Base-by-base conservation (phyloP, 441 rosid species). In the Erodium trifolium region DNA sequence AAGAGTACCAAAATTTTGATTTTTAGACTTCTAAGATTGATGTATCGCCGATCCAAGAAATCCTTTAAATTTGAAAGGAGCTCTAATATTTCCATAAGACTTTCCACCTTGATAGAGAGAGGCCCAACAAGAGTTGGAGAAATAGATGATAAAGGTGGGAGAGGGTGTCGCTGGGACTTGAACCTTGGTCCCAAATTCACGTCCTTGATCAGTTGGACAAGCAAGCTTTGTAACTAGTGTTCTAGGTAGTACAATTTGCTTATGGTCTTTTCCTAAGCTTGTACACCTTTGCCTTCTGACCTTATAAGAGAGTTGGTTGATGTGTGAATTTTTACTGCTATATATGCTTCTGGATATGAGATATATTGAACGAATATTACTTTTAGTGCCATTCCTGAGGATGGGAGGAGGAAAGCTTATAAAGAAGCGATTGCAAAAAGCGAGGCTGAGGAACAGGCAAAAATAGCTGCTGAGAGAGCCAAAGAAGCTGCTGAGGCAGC, bases 341-440 rank as follows among this genome's bases (percentile, higher is more conserved):
- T 12, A n/a, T 49, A 49, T 13, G 14, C 27, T 23, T 23, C 27
- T 23, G 27, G 27, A 23, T 0, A 23, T 34, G 37, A 5, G 37
- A 34, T 34, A 34, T 34, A 34, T 34, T 34, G 9, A 53, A n/a
- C 3, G 59, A n/a, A 47, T 29, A 23, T 55, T 45, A 66, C 37
- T 66, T 72, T 45, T 71, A 93, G 99, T 78, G 84, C 77, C 47
- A 88, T 93, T 70, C 92, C 92, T 6, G 92, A 89, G 83, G 99
- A 93, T 59, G 86, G 84, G 70, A 91, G 99, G 77, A 89, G 97
- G 77, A 83, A 85, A 70, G 82, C 76, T 3, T 91, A 88, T 65
- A 88, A 89, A 55, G 96, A 82, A 65, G 82, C 78, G 4, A 65
- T 83, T 34, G 92, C 94, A n/a, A 87, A 77, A 80, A 93, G 72